Evolutionary conservation across 2,329 filamentous ascomycete genomes (phyloP).

Genomic region (Colletotrichum sp.): DNA sequence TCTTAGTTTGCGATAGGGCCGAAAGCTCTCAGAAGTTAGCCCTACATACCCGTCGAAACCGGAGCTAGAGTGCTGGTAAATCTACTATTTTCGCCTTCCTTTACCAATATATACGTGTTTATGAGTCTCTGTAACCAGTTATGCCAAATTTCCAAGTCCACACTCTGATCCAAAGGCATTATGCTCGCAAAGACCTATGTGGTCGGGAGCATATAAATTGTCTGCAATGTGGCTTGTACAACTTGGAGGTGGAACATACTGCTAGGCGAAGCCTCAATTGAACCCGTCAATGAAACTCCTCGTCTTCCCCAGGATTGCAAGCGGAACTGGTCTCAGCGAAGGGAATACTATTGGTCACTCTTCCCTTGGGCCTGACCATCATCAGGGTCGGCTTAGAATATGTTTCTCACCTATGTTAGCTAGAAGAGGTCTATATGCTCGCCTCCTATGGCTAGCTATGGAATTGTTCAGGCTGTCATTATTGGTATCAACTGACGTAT

Average conservation of each 20-base stretch:
- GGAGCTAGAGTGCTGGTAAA: not conserved
- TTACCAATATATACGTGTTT: accelerated
- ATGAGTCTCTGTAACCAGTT: not conserved
- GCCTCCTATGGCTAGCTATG: too few species aligned
- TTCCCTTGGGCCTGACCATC: not conserved
- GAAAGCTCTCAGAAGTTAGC: not conserved
- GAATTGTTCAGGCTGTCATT: too few species aligned
- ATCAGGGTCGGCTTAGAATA: accelerated
- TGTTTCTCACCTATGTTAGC: not conserved
- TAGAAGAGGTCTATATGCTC: too few species aligned
- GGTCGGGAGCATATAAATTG: not conserved
- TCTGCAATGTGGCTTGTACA: not conserved
- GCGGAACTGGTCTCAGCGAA: not conserved
- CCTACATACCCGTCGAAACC: not conserved
- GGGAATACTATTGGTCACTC: not conserved
- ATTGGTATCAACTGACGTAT: too few species aligned
- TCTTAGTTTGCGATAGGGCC: accelerated
- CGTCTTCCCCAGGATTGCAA: not conserved
- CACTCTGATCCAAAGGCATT: not conserved
- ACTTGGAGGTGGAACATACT: not conserved
- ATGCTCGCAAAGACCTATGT: accelerated
- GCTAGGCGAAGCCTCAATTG: not conserved
- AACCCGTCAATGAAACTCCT: not conserved
- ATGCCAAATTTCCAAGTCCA: not conserved
- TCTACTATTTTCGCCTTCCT: not conserved